Base-by-base conservation (phyloP, 208 protist genomes). In the Blechomonas ayalai region DNA sequence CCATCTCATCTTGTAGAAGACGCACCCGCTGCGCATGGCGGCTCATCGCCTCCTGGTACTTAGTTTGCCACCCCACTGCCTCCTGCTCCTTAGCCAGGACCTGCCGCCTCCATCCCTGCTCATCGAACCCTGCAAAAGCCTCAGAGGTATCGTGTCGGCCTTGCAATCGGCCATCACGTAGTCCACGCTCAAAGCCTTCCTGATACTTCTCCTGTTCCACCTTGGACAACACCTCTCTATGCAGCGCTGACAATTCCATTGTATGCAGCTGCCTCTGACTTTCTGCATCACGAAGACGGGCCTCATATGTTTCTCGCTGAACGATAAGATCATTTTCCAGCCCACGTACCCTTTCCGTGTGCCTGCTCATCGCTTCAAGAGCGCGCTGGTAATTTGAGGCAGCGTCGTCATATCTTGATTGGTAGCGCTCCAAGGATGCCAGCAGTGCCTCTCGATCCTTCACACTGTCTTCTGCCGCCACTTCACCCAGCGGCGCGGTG, bases 371-470 rank as follows among this genome's bases (percentile, higher is more conserved):
- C 31, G 62, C 60, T 43, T 84, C 72, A 20, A 90, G 67, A 24
- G 82, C 76, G 4, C 62, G 64, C 24, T 86, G 76, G 52, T 90
- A 90, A 44, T 75, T 82, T 0, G 12, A 35, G 35, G 52, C 75
- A 27, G 68, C 66, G 51, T 90, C 82, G 52, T 81, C 76, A 16
- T 69, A 69, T 12, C 46, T 31, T 8, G 25, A 8, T 23, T 83
- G 73, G 33, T 78, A 61, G 18, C 52, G 50, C 62, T 90, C 82
- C 19, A 90, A 37, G 15, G 45, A 54, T 12, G 77, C 82, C 38
- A 86, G 60, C 29, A 90, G 70, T 22, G 51, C 57, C 36, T 82
- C 73, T 34, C 67, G 70, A 53, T 86, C 77, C 37, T 77, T 76
- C 24, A 61, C 7, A 27, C 56, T 36, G 52, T 90, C 74, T 47